Percentiles rank a stretch among this genome's conserved stretches.
Evolutionary conservation across 257 asterid species (phyloP).

Genomic region (Salvia splendens): DNA sequence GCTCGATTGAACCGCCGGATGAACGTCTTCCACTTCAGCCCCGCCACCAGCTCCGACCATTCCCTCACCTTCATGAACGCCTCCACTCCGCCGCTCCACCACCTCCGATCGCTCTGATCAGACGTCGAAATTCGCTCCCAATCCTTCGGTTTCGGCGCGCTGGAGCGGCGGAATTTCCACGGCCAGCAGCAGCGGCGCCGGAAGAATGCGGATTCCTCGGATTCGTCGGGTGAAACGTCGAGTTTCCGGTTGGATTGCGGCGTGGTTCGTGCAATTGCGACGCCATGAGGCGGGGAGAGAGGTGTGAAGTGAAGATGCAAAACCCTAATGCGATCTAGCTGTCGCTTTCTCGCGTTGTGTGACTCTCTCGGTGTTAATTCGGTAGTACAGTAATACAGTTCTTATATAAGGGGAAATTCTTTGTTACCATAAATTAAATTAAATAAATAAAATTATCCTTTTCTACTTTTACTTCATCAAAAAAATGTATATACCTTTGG

Average conservation of each 20-base stretch:
- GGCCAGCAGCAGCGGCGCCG: conserved; percentile 61
- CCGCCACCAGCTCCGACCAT: conserved; percentile 87
- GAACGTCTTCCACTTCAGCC: conserved; percentile 93
- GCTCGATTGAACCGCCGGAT: conserved; percentile 67
- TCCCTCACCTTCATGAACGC: conserved; percentile 63
- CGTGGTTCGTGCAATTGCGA: conserved; percentile 28
- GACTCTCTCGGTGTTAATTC: no score
- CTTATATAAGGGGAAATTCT: no score
- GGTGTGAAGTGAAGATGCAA: not conserved
- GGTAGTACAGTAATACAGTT: no score
- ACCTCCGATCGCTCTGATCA: conserved; percentile 33
- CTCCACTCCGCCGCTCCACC: conserved; percentile 49
- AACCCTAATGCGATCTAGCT: conserved; percentile 13
- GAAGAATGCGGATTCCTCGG: conserved; percentile 42
- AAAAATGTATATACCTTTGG: no score
- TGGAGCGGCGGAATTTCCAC: conserved; percentile 52
- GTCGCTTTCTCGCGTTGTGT: no score
- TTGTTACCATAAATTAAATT: no score
- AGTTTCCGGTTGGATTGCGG: conserved; percentile 35
- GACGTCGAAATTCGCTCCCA: conserved; percentile 66
- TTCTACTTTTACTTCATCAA: no score
- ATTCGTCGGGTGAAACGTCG: conserved; percentile 36
- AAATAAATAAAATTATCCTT: no score
- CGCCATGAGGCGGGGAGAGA: conserved; percentile 32
- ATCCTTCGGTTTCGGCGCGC: conserved; percentile 34